These are phyloP conservation scores for Mrakia frigida DNA, from an alignment of 768 basidiomycete species.

Conservation along the genomic window DNA sequence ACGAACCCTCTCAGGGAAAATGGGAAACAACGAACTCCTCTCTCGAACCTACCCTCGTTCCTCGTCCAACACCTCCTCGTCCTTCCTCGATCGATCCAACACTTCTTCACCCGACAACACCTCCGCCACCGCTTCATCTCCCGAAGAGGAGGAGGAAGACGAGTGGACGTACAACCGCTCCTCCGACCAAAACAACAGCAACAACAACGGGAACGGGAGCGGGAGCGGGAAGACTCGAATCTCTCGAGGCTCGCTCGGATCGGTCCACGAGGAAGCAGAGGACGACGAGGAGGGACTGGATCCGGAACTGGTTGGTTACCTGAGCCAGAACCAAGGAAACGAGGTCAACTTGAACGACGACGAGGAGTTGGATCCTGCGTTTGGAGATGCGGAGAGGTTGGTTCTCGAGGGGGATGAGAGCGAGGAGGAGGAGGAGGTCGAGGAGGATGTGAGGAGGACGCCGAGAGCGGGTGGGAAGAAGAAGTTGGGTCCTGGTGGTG, in stretches of 20 bases:
- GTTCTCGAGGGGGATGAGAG: background rate
- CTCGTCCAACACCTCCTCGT: background rate
- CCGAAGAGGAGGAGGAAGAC: background rate
- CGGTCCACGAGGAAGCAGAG: constrained; percentile 21
- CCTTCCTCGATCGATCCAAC: background rate
- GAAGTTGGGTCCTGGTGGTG: constrained; percentile 10
- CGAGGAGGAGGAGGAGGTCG: no score
- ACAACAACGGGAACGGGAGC: background rate
- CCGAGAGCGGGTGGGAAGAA: constrained; percentile 17
- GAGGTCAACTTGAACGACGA: background rate
- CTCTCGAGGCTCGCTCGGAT: background rate
- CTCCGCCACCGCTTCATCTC: background rate
- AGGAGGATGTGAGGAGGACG: background rate
- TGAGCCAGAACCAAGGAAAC: no score
- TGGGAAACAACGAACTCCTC: constrained; percentile 28
- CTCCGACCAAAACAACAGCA: background rate
- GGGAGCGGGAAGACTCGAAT: background rate
- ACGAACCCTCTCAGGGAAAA: constrained; percentile 73
- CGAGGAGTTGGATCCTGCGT: background rate
- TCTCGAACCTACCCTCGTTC: background rate
- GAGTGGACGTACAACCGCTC: background rate
- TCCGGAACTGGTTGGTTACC: background rate
- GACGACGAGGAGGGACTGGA: background rate
- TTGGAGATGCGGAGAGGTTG: background rate
- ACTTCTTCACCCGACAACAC: constrained; percentile 7